A percentile compares a stretch with the other conserved stretches of the same genome.
Conservation (phyloP, 1,139 yeast genomes). For the Taphrina communis region DNA sequence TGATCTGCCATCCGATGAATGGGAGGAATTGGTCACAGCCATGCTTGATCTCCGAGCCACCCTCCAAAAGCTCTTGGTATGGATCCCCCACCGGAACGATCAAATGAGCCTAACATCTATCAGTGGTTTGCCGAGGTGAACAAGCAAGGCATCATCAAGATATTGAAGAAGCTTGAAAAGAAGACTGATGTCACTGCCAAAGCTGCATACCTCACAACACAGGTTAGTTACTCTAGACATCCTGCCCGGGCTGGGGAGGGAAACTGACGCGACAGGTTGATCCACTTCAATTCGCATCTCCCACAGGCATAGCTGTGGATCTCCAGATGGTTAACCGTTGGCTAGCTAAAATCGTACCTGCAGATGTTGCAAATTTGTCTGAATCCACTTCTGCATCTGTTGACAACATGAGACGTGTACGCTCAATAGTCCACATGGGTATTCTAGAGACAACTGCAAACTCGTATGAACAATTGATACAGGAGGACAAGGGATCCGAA, state of each 20-base stretch:
- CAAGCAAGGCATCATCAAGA: conserved; percentile 86
- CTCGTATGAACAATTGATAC: conserved; percentile 44
- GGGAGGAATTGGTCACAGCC: conserved; percentile 69
- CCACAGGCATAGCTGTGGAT: conserved; percentile 62
- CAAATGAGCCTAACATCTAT: background rate
- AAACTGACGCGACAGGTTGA: conserved; percentile 52
- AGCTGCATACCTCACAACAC: conserved; percentile 67
- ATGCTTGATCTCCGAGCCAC: conserved; percentile 78
- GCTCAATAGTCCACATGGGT: conserved; percentile 36
- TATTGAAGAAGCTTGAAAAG: conserved; percentile 87
- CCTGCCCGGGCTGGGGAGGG: background rate
- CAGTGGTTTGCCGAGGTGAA: conserved; percentile 92
- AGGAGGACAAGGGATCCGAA: conserved; percentile 44
- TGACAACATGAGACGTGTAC: conserved; percentile 15
- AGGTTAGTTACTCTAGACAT: conserved; percentile 52
- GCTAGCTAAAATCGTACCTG: conserved; percentile 55
- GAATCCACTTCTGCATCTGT: conserved; percentile 1
- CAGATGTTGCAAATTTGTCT: conserved; percentile 47
- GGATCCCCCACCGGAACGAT: background rate
- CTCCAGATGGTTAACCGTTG: conserved; percentile 64
- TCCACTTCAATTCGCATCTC: conserved; percentile 75
- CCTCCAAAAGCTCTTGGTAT: conserved; percentile 69
- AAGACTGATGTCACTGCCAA: conserved; percentile 75
- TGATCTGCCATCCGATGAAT: conserved; percentile 45
- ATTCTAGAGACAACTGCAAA: conserved; percentile 23